Evolutionary conservation across 192 early-diverging fungal species (phyloP), one percentile per base, ranked within the genome.

Genomic region (Backusella westeae): DNA sequence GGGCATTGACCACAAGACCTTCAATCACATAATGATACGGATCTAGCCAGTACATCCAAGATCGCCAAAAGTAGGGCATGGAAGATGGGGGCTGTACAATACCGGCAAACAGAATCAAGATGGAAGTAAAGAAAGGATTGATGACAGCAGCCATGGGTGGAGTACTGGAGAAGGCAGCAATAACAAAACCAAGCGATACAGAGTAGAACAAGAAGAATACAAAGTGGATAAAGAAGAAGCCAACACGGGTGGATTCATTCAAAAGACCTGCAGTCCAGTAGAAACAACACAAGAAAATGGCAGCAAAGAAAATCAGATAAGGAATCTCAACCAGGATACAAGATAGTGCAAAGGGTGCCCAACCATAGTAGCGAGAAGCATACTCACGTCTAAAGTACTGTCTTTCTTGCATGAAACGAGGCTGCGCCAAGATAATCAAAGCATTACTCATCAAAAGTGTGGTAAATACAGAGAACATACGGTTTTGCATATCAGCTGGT

Each of bases 211-310:
- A 85, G 70, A 91, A 85, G 46, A 89, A 34, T 39, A 87, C 77
- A 53, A 89, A 83, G 36, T 88, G 70, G n/a, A 92, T 23, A 75
- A 90, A 95, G 63, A 93, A 91, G 75, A 87, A 93, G 41, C 87
- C 85, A 4, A 82, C 86, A 69, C 87, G 78, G 39, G 81, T 78
- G n/a, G 87, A 78, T 9, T 76, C 75, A 9, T 65, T 75, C 53
- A 85, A 84, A 21, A 95, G 82, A 4, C 91, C 92, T 35, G 89
- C 85, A 36, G 89, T 85, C 90, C 90, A 95, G 85, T 95, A 95
- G 66, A 91, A 93, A 68, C 86, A 80, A 10, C 89, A 74, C 80
- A 93, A 92, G 78, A 90, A 93, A 46, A 87, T 42, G 0, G 93
- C 91, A 56, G 86, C 81, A 29, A 87, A 78, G 35, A 92, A 52